Base-by-base conservation (phyloP, 306 rosid genomes). In the Dicorynia guianensis region DNA sequence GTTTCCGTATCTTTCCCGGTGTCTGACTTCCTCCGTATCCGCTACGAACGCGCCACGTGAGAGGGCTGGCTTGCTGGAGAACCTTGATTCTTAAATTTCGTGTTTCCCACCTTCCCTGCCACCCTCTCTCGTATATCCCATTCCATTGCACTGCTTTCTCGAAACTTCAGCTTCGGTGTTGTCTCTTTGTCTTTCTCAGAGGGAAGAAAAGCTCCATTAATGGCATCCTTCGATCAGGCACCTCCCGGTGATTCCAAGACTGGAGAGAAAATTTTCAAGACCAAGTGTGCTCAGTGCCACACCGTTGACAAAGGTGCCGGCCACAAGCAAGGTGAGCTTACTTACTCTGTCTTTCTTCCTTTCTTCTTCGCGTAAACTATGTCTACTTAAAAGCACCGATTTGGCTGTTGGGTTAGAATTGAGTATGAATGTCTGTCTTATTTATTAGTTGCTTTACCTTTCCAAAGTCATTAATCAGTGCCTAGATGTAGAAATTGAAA, bases 241-340 rank as follows among this genome's bases (percentile, higher is more conserved):
- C 97, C 98, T 5, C 89, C 98, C 5, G 98, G 98, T 3, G 46
- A 87, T 75, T 11, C 74, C 61, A 83, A 84, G 59, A 6, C 66
- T 33, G 98, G 98, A 4, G 98, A 89, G 68, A 93, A 93, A 34
- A 91, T 93, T 84, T 93, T 93, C 81, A 93, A n/a, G n/a, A n/a
- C n/a, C n/a, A n/a, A n/a, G n/a, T n/a, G n/a, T n/a, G n/a, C n/a
- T n/a, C n/a, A n/a, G 86, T 93, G 98, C 77, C 98, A 93, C 85
- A 91, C 97, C 69, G 97, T 81, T 8, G 98, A 89, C 0, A 89
- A 90, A 81, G 97, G 96, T 13, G 91, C 97, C 40, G 97, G 98
- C 12, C 98, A 93, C 87, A 93, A 93, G 77, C 98, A 93, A 82
- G 98, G 98, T 93, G 63, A 63, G 11, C 59, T 7, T 39, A 71